Conservation (phyloP, 352 stramenopile genomes). For the Phytopythium helicoides region DNA sequence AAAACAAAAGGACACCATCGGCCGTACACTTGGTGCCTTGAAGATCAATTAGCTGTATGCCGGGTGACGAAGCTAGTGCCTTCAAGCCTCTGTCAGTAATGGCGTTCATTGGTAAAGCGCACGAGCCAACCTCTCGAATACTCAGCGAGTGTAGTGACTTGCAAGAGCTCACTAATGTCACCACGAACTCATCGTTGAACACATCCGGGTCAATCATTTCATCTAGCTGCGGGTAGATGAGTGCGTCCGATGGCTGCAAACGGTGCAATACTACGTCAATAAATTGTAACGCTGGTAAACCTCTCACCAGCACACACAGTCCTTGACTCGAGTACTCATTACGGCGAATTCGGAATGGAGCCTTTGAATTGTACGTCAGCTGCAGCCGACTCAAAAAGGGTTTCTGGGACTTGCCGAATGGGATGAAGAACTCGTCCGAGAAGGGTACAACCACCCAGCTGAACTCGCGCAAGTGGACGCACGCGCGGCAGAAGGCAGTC, state of each 20-base stretch:
- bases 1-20: conserved; percentile 18
- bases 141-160: conserved; percentile 20
- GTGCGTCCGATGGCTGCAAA: conserved; percentile 36
- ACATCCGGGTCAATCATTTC: conserved; percentile 56
- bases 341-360: conserved; percentile 45
- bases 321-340: conserved; percentile 46
- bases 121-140: conserved; percentile 32
- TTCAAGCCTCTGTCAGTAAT: conserved; percentile 34
- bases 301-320: conserved; percentile 30
- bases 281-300: conserved; percentile 25
- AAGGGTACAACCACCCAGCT: conserved; percentile 72
- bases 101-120: conserved; percentile 17
- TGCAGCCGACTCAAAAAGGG: conserved; percentile 35
- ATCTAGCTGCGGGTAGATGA: conserved; percentile 55
- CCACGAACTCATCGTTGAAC: conserved; percentile 44
- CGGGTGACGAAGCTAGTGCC: conserved; percentile 15
- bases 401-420: conserved; percentile 40
- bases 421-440: conserved; percentile 60
- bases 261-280: conserved; percentile 50
- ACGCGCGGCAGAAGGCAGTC: conserved; percentile 41
- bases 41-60: conserved; percentile 28
- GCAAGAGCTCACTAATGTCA: conserved; percentile 21
- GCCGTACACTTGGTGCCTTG: conserved; percentile 34
- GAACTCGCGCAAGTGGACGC: conserved; percentile 45
- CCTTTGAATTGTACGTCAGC: conserved; percentile 48